Percentiles rank a stretch among this genome's conserved stretches.
Conservation (phyloP, 179 eudicot genomes). For the Heliamphora pulchella region DNA sequence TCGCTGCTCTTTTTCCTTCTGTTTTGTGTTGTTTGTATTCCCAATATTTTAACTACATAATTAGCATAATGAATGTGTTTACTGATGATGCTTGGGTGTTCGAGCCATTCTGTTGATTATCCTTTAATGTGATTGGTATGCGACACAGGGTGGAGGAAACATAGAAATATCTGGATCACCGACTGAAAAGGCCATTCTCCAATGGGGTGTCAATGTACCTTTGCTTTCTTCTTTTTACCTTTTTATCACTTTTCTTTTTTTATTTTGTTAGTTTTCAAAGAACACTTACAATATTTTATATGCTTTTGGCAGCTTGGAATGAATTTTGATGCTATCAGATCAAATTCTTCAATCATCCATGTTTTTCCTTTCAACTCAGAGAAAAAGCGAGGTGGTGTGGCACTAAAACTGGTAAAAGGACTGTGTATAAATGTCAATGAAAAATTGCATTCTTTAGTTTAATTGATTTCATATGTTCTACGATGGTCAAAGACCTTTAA, state of each 20-base stretch:
- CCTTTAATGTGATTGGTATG: conserved; percentile 1
- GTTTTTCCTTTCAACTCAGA: conserved; percentile 85
- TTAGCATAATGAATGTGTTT: background rate
- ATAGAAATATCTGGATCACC: conserved; percentile 82
- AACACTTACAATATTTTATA: background rate
- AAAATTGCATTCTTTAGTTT: background rate
- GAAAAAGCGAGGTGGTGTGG: conserved; percentile 89
- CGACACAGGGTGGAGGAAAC: conserved; percentile 47
- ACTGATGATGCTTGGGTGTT: background rate
- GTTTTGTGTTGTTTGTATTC: background rate
- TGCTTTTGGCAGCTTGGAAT: conserved; percentile 57
- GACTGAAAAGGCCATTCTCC: conserved; percentile 86
- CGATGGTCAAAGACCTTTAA: background rate
- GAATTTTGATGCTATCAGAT: conserved; percentile 64
- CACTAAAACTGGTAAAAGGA: conserved; percentile 65
- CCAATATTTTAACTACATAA: too few relatives aligned
- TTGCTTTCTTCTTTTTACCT: background rate
- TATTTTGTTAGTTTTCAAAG: background rate
- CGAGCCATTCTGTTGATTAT: background rate
- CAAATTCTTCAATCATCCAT: conserved; percentile 59
- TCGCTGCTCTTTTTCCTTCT: background rate
- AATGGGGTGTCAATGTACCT: conserved; percentile 71
- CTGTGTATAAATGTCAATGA: background rate
- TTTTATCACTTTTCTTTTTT: background rate
- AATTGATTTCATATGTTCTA: background rate